Percentiles rank a stretch among this genome's conserved stretches.
Evolutionary conservation across 495 filamentous ascomycete genomes (phyloP).

Genomic region (Aspergillus hancockii): DNA sequence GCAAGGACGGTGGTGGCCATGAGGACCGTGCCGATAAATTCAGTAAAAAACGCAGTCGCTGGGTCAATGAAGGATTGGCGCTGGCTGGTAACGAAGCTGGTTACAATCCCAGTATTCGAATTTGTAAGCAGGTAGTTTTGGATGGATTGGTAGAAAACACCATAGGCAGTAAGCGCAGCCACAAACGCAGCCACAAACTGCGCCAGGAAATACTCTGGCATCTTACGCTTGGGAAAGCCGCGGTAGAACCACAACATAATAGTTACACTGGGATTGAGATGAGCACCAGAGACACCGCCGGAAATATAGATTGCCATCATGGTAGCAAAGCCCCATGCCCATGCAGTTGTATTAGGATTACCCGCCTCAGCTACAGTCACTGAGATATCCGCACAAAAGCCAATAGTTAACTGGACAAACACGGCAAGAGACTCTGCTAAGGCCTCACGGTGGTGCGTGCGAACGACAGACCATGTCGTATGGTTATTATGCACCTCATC

Average conservation of each 20-base stretch:
- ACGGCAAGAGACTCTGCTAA: conserved; percentile 54
- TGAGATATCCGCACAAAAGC: conserved; percentile 49
- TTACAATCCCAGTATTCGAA: conserved; percentile 39
- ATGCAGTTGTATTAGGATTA: conserved; percentile 50
- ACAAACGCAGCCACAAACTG: conserved; percentile 50
- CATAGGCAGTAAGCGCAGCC: conserved; percentile 47
- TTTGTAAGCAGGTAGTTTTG: conserved; percentile 33
- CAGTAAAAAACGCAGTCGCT: conserved; percentile 51
- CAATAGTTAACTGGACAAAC: conserved; percentile 44
- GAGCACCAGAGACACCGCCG: conserved; percentile 56
- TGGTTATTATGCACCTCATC: conserved; percentile 51
- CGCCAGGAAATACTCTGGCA: conserved; percentile 49
- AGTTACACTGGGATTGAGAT: conserved; percentile 54
- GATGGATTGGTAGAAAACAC: conserved; percentile 52
- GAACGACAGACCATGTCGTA: conserved; percentile 55
- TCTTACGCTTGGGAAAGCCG: conserved; percentile 48
- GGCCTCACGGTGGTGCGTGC: conserved; percentile 50
- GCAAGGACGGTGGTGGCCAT: conserved; percentile 50
- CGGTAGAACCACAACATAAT: conserved; percentile 52
- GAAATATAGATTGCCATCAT: conserved; percentile 61
- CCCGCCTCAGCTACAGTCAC: conserved; percentile 45
- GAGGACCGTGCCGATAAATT: conserved; percentile 49
- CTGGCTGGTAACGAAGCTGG: conserved; percentile 39
- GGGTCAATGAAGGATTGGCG: conserved; percentile 45
- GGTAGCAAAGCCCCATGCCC: conserved; percentile 57